These are phyloP conservation scores for Saccharomycopsis sp. DNA, from an alignment of 805 yeast species.

Conservation along the genomic window DNA sequence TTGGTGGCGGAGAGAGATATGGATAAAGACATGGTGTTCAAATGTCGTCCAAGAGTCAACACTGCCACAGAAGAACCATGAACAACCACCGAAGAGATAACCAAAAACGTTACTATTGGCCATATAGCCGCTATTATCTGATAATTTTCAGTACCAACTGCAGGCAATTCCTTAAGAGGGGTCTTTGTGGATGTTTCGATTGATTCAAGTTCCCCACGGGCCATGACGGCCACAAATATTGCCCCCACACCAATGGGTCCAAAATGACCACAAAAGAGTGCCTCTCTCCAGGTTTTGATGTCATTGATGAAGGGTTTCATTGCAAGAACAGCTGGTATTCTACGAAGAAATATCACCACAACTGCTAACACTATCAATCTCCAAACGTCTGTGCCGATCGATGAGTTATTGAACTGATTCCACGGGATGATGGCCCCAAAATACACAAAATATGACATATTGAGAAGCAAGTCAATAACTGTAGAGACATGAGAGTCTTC, in stretches of 20 bases:
- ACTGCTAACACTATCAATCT: slow-evolving; percentile 69
- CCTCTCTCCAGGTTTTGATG: slow-evolving; percentile 87
- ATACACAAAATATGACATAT: slow-evolving; percentile 81
- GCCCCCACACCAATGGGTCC: slow-evolving; percentile 98
- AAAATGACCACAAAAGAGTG: slow-evolving; percentile 88
- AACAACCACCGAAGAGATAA: slow-evolving; percentile 74
- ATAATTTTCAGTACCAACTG: slow-evolving; percentile 43
- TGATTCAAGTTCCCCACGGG: slow-evolving; percentile 63
- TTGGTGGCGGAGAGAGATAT: slow-evolving; percentile 79
- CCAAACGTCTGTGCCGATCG: slow-evolving; percentile 69
- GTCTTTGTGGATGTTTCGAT: slow-evolving; percentile 44
- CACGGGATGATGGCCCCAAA: slow-evolving; percentile 91
- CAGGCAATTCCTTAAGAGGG: slow-evolving; percentile 48
- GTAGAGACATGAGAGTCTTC: slow-evolving; percentile 84
- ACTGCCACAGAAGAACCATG: slow-evolving; percentile 91
- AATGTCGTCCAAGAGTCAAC: slow-evolving; percentile 68
- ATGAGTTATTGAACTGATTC: slow-evolving; percentile 60
- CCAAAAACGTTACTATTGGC: slow-evolving; percentile 79
- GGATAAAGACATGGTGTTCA: slow-evolving; percentile 87
- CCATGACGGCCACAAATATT: slow-evolving; percentile 72
- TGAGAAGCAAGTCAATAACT: slow-evolving; percentile 78
- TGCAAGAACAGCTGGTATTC: slow-evolving; percentile 75
- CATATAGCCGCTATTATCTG: slow-evolving; percentile 59
- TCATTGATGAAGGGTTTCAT: slow-evolving; percentile 81
- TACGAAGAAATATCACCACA: slow-evolving; percentile 64